phyloP scores from a whole-genome alignment of 1,139 yeast genomes.

The Saccharomyces hybrid region DNA sequence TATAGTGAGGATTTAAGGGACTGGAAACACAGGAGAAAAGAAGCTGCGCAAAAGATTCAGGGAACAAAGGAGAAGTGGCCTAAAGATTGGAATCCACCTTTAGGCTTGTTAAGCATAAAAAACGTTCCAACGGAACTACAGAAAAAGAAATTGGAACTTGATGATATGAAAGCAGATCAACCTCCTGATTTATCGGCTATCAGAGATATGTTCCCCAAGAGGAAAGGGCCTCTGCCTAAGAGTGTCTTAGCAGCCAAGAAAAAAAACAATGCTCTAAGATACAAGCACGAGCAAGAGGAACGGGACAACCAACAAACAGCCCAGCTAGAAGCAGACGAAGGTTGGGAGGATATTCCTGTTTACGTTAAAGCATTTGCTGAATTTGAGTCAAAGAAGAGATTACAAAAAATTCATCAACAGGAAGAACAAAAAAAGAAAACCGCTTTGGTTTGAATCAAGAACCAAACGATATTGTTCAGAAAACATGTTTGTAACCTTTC shows the following conservation, averaged over 20 bases:
- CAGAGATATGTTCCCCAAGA: constrained; percentile 29
- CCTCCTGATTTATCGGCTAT: constrained; percentile 18
- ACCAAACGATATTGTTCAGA: too few relatives aligned
- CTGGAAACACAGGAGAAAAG: constrained; percentile 55
- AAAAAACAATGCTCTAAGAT: constrained; percentile 11
- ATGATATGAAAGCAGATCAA: constrained; percentile 16
- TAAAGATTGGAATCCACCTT: constrained; percentile 66
- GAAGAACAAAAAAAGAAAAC: constrained; percentile 6
- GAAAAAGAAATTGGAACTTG: constrained; percentile 21
- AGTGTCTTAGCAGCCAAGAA: constrained; percentile 28
- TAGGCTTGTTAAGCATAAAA: constrained; percentile 33
- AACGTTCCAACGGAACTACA: constrained; percentile 34
- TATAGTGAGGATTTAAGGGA: constrained; percentile 81
- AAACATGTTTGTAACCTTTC: too few relatives aligned
- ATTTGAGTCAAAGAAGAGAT: constrained; percentile 60
- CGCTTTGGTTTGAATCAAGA: neutral
- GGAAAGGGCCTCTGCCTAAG: constrained; percentile 28
- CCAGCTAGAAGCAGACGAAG: constrained; percentile 34
- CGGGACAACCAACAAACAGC: constrained; percentile 9
- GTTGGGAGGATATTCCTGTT: constrained; percentile 69
- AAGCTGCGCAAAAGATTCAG: constrained; percentile 54
- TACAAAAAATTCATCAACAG: constrained; percentile 24
- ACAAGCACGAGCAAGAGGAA: constrained; percentile 9
- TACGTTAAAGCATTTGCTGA: constrained; percentile 77
- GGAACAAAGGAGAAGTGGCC: constrained; percentile 66